Conservation (phyloP, 495 filamentous ascomycete species). For the Aspergillus kassunensis region DNA sequence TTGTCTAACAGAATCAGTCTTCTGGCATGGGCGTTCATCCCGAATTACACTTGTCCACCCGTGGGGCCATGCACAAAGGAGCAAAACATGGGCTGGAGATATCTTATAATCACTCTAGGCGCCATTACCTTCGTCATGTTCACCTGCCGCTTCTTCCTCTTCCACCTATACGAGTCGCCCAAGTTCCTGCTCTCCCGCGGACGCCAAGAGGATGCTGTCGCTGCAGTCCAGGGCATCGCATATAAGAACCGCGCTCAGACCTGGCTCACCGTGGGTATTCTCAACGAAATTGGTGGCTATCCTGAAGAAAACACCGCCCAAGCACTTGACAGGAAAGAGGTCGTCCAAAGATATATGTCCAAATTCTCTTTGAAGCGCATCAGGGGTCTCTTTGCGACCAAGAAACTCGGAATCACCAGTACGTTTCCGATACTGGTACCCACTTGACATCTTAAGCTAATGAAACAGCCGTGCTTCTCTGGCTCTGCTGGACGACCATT, state of each 20-base stretch:
- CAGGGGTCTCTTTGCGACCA: constrained; percentile 49
- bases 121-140: constrained; percentile 69
- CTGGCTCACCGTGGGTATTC: constrained; percentile 50
- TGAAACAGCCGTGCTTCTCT: constrained; percentile 44
- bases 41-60: constrained; percentile 45
- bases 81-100: constrained; percentile 81
- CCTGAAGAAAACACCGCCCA: constrained; percentile 29
- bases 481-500: constrained; percentile 56
- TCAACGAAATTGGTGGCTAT: constrained; percentile 52
- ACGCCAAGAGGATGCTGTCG: constrained; percentile 67
- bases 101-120: constrained; percentile 66
- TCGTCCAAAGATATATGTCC: constrained; percentile 47
- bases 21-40: constrained; percentile 56
- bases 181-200: constrained; percentile 75
- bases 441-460: too few species aligned
- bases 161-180: constrained; percentile 77
- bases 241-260: constrained; percentile 50
- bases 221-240: constrained; percentile 59
- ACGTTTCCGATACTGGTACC: too few species aligned
- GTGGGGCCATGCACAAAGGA: constrained; percentile 44
- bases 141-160: constrained; percentile 66
- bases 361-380: constrained; percentile 56
- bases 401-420: constrained; percentile 45
- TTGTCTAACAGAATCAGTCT: constrained; percentile 20
- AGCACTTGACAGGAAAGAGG: constrained; percentile 39